Percentiles rank a stretch among this genome's conserved stretches.
Conservation (phyloP, 2,329 filamentous ascomycete genomes). For the Aquanectria penicillioides region DNA sequence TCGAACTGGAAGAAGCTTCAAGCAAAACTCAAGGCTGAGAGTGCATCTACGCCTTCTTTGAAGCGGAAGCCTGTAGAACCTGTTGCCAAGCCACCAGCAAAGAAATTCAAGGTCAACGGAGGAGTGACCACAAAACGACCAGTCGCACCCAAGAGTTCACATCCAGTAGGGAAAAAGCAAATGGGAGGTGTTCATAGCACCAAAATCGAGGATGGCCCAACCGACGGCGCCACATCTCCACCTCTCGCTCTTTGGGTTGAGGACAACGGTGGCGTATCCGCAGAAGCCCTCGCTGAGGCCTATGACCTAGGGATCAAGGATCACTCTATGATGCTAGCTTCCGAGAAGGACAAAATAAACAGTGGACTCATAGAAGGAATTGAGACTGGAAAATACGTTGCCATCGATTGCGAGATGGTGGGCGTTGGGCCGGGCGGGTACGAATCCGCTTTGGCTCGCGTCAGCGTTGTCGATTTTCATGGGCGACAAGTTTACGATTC, state of each 20-base stretch:
- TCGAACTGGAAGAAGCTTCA: slow-evolving; percentile 85
- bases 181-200: slow-evolving; percentile 70
- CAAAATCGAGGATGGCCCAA: slow-evolving; percentile 50
- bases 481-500: slow-evolving; percentile 94
- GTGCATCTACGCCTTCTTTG: slow-evolving; percentile 48
- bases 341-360: slow-evolving; percentile 66
- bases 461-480: slow-evolving; percentile 93
- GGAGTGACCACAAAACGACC: slow-evolving; percentile 17
- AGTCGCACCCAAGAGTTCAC: slow-evolving; percentile 11
- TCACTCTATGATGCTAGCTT: slow-evolving; percentile 58
- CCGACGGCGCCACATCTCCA: slow-evolving; percentile 57
- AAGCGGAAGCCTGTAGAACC: slow-evolving; percentile 55
- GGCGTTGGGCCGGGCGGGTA: slow-evolving; percentile 78
- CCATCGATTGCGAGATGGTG: slow-evolving; percentile 98
- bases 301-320: slow-evolving; percentile 66
- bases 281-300: slow-evolving; percentile 68
- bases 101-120: slow-evolving; percentile 48
- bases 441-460: slow-evolving; percentile 82
- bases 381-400: slow-evolving; percentile 88
- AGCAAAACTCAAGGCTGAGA: slow-evolving; percentile 64
- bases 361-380: slow-evolving; percentile 69
- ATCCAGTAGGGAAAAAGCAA: slow-evolving; percentile 23
- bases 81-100: slow-evolving; percentile 34
- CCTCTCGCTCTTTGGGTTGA: slow-evolving; percentile 69
- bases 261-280: slow-evolving; percentile 69